Base-by-base conservation (phyloP, 768 basidiomycete genomes). In the Clavaria fumosa region DNA sequence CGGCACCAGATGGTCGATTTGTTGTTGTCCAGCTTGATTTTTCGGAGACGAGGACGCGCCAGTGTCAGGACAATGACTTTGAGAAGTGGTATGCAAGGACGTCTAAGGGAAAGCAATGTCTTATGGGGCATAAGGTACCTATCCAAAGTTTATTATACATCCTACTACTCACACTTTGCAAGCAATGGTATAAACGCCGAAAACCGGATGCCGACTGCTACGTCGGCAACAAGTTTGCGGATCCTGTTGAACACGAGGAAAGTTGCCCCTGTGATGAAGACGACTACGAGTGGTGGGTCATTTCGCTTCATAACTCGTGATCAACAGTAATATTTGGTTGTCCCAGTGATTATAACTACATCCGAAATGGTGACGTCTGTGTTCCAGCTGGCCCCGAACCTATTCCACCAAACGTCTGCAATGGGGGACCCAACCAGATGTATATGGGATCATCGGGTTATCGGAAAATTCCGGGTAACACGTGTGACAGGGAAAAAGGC, bases 141-240 rank as follows among this genome's bases (percentile, higher is more conserved):
- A 23, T 7, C 9, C n/a, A n/a, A n/a, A n/a, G n/a, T n/a, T n/a
- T n/a, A n/a, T n/a, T n/a, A n/a, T n/a, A n/a, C n/a, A n/a, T n/a
- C n/a, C n/a, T n/a, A n/a, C n/a, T n/a, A n/a, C n/a, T n/a, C n/a
- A n/a, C n/a, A n/a, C n/a, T n/a, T 10, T 35, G 39, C 2, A 50
- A 91, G 85, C 93, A 97, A 81, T 96, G 82, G 78, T 99, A 93
- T 55, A 66, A 57, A 37, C 72, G 95, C 15, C 69, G 90, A 53
- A 97, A 88, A 57, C 54, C 69, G 0, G 67, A 81, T 39, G 83
- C 78, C 1, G 64, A 86, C 38, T 99, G 95, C 47, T 95, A 84
- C 45, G 78, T 99, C 10, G 86, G 83, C 0, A 64, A 90, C 38
- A 86, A 95, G 57, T 99, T 82, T 60, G 58, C 65, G 22, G 91